Percentiles rank a stretch among this genome's conserved stretches.
phyloP scores from a whole-genome alignment of 2,329 filamentous ascomycete genomes.

The Thermomyces lanuginosus region DNA sequence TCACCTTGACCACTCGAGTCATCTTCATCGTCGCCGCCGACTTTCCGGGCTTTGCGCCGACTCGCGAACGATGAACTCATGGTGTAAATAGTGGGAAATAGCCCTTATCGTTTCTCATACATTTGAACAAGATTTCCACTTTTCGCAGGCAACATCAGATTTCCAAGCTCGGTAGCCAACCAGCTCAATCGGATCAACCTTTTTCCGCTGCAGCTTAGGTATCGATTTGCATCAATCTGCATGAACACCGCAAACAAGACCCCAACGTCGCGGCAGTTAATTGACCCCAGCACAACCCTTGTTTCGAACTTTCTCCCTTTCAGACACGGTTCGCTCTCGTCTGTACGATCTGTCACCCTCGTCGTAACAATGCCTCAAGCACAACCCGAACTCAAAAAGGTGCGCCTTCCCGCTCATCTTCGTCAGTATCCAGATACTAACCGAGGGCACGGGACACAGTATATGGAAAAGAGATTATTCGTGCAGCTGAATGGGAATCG shows the following conservation, averaged over 20 bases:
- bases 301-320: too few relatives aligned
- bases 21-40: constrained; percentile 49
- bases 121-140: neutral
- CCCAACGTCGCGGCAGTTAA: too few relatives aligned
- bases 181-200: constrained; percentile 18
- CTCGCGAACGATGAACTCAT: constrained; percentile 44
- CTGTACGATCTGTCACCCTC: constrained; percentile 10
- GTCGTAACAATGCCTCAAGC: constrained; percentile 76
- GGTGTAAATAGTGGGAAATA: constrained; percentile 4
- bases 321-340: too few relatives aligned
- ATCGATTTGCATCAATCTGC: too few relatives aligned
- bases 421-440: constrained; percentile 7
- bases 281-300: too few relatives aligned
- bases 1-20: constrained; percentile 27
- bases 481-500: constrained; percentile 95
- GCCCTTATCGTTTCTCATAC: neutral
- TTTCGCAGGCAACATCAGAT: too few relatives aligned
- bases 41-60: constrained; percentile 56
- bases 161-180: too few relatives aligned
- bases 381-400: constrained; percentile 98
- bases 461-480: constrained; percentile 97
- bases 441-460: constrained; percentile 38
- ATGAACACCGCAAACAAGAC: constrained; percentile 4
- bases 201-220: constrained; percentile 20
- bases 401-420: constrained; percentile 25